Evolutionary conservation across 2,329 filamentous ascomycete genomes (phyloP), one percentile per base, ranked within the genome.

Genomic region (Penicillium decumbens): DNA sequence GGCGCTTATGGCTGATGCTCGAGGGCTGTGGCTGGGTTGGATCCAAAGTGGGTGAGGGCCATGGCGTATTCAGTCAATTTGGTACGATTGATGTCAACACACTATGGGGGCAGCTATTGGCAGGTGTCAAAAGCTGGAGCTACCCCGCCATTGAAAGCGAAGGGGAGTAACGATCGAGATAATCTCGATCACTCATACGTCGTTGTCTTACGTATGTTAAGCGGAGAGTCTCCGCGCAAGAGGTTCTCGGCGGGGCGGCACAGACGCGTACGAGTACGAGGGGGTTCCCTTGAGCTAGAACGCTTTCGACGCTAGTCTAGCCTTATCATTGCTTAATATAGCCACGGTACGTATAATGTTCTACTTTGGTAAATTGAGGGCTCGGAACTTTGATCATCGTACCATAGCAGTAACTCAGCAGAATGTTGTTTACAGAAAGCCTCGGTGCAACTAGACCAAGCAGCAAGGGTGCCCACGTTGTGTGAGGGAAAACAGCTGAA

Each of bases 181-280:
- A 43, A 35, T 27, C 18, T 33, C 30, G 13, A 33, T 29, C 27
- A 28, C 7, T 30, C 45, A 44, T 53, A 48, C 54, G 51, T 55
- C 46, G 41, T 44, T 43, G 41, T 48, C 47, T 53, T 51, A 57
- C 52, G 52, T 53, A 58, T 20, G 39, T 38, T 41, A 43, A 23
- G 41, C 51, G 43, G 50, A 58, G 44, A 51, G 51, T 44, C 37
- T 49, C 53, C 55, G 52, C 44, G 50, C 43, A 29, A 47, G 49
- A 45, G 38, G 18, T 54, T 30, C 15, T 47, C 45, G 48, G 57
- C 55, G 57, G 58, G 58, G 54, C 57, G 55, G 51, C 44, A 43
- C 27, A 41, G 40, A 56, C 45, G 50, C 56, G 51, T 61, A 61
- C 57, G 57, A 60, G 53, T 58, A 54, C 39, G 55, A 58, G 18